phyloP scores from a whole-genome alignment of 169 alveolate genomes.

The Toxoplasma gondii region DNA sequence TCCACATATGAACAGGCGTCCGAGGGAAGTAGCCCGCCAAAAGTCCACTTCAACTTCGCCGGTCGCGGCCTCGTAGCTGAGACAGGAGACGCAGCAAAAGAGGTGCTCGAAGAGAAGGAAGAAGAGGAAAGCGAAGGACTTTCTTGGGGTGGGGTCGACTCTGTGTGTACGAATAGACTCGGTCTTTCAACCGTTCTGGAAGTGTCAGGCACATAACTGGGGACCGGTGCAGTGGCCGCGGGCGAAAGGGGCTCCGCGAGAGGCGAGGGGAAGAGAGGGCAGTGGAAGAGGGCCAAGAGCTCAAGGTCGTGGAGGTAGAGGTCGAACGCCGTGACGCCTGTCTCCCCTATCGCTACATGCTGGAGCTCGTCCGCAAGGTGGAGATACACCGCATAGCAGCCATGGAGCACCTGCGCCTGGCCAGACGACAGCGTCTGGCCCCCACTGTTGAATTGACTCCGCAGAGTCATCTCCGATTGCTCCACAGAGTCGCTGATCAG shows the following conservation, averaged over 20 bases:
- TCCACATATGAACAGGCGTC: constrained; percentile 35
- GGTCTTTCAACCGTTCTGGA: not conserved
- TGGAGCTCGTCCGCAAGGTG: constrained; percentile 43
- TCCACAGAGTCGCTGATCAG: constrained; percentile 42
- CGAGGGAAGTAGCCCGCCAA: constrained; percentile 16
- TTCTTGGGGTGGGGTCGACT: not conserved
- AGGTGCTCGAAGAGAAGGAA: not conserved
- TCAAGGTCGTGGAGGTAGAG: constrained; percentile 27
- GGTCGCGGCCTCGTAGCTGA: constrained; percentile 23
- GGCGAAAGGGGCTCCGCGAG: not conserved
- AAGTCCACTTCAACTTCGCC: not conserved
- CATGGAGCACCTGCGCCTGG: constrained; percentile 50
- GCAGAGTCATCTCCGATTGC: constrained; percentile 37
- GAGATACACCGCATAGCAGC: constrained; percentile 42
- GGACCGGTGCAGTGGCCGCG: not conserved
- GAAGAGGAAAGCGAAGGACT: not conserved
- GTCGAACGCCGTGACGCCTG: constrained; percentile 28
- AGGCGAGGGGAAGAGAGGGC: constrained; percentile 32
- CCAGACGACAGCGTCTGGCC: not conserved
- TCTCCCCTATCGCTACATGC: not conserved
- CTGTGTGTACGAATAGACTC: not conserved
- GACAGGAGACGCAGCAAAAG: not conserved
- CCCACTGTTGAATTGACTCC: not conserved
- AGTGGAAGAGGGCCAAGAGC: constrained; percentile 29
- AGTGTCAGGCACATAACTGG: not conserved